Evolutionary conservation across 164 flowering plant species (phyloP), one percentile per base, ranked within the genome.

Genomic region (Vitis amurensis): DNA sequence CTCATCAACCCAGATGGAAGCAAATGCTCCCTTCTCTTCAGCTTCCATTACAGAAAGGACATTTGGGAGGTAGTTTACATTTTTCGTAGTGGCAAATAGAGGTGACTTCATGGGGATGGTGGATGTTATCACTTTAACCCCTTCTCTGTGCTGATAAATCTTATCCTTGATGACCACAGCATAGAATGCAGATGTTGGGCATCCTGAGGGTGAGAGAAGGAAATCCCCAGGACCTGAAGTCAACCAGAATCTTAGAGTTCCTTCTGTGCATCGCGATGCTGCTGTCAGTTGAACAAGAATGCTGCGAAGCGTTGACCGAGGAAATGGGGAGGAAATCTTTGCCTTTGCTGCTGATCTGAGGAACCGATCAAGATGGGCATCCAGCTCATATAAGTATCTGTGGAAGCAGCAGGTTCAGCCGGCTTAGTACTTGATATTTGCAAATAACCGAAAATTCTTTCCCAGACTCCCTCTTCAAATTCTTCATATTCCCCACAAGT

Each of bases 211-310:
- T 44, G 97, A 84, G 50, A 93, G 89, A 73, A 88, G 74, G 85
- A 93, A 93, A 73, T 91, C 74, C 4, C 98, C 98, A 10, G 98
- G 98, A 31, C 98, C 98, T 50, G 93, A 79, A 83, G 88, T 93
- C 53, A 93, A 63, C 98, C 98, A 93, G 75, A 82, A 93, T 66
- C 98, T 79, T 49, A 93, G 74, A 58, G 91, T 87, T 50, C 97
- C 98, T 73, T 77, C 81, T 77, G 62, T 85, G 86, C 91, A 86
- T 44, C 83, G 67, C 8, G 97, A 91, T 56, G 74, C 88, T 66
- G 89, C 86, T 10, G 89, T 64, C 61, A 91, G 70, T 60, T 91
- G 97, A 12, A 93, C 66, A 29, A 93, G 91, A 67, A 93, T 93
- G 90, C 81, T 81, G 63, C 85, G 71, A 13, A 91, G 89, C 69